phyloP scores from a whole-genome alignment of 2,329 filamentous ascomycete genomes.

The Hymenoscyphus fraxineus region DNA sequence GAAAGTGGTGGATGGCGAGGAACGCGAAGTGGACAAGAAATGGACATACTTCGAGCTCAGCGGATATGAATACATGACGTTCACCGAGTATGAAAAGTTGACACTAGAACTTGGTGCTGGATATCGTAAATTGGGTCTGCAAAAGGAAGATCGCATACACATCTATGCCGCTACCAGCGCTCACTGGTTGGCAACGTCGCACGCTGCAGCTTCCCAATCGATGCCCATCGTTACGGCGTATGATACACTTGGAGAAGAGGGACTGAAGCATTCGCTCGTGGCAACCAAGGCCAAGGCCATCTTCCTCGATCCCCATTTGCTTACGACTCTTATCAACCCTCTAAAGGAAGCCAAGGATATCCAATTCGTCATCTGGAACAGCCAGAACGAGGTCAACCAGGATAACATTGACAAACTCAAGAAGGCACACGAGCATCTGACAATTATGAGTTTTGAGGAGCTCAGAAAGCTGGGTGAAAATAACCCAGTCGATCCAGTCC shows the following conservation, averaged over 20 bases:
- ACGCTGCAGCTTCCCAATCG: slow-evolving; percentile 76
- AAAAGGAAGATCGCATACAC: slow-evolving; percentile 67
- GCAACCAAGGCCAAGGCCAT: slow-evolving; percentile 79
- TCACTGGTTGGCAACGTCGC: slow-evolving; percentile 77
- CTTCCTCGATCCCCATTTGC: slow-evolving; percentile 79
- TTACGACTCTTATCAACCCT: slow-evolving; percentile 54
- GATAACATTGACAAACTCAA: slow-evolving; percentile 52
- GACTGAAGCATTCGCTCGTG: slow-evolving; percentile 78
- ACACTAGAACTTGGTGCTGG: slow-evolving; percentile 65
- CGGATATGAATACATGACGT: slow-evolving; percentile 72
- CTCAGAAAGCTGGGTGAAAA: slow-evolving; percentile 48
- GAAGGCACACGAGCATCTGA: slow-evolving; percentile 52
- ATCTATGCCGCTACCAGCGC: slow-evolving; percentile 72
- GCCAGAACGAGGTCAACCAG: slow-evolving; percentile 46
- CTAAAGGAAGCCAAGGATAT: slow-evolving; percentile 55
- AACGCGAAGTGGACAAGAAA: slow-evolving; percentile 77
- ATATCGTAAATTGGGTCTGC: slow-evolving; percentile 68
- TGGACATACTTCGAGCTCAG: slow-evolving; percentile 87
- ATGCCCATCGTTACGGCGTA: slow-evolving; percentile 92
- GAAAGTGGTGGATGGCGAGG: slow-evolving; percentile 78
- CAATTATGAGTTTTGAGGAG: slow-evolving; percentile 51
- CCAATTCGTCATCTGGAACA: slow-evolving; percentile 61
- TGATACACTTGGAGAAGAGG: slow-evolving; percentile 82
- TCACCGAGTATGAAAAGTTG: slow-evolving; percentile 72
- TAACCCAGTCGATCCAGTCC: slow-evolving; percentile 66